Conservation (phyloP, 495 filamentous ascomycete species). For the Penicillium paxilli region DNA sequence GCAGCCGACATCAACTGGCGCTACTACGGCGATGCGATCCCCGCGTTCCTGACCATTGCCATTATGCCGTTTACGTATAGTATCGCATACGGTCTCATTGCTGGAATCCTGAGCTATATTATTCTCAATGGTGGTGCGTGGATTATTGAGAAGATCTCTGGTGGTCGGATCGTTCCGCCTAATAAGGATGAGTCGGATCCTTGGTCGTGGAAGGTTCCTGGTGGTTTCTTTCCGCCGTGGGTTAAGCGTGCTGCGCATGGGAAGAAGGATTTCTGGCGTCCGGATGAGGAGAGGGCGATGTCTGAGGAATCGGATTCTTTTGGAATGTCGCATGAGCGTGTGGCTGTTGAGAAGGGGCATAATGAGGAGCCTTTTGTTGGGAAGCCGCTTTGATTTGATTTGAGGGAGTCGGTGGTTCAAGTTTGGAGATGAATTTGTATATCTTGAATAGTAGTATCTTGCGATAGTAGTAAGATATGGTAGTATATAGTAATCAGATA, state of each 20-base stretch:
- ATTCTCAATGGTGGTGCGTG: slow-evolving; percentile 65
- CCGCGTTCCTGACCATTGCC: slow-evolving; percentile 76
- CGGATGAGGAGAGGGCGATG: slow-evolving; percentile 30
- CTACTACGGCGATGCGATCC: slow-evolving; percentile 75
- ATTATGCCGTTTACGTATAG: slow-evolving; percentile 88
- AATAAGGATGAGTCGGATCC: slow-evolving; percentile 72
- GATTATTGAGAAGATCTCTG: slow-evolving; percentile 61
- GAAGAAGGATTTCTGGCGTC: slow-evolving; percentile 67
- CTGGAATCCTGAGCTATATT: slow-evolving; percentile 73
- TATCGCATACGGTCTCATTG: slow-evolving; percentile 77
- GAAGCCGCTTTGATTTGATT: neutral
- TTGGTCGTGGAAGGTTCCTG: slow-evolving; percentile 69
- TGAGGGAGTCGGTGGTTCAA: too few relatives aligned
- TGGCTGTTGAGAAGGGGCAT: slow-evolving; percentile 13
- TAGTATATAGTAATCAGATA: too few relatives aligned
- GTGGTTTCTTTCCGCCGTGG: slow-evolving; percentile 72
- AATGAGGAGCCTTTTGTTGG: neutral
- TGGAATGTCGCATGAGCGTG: slow-evolving; percentile 14
- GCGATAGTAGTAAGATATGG: too few relatives aligned
- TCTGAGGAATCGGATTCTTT: slow-evolving; percentile 14
- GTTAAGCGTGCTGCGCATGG: slow-evolving; percentile 57
- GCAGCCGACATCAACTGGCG: slow-evolving; percentile 81
- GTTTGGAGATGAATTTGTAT: neutral
- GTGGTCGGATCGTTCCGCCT: slow-evolving; percentile 67
- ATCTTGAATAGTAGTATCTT: neutral